Conservation (phyloP, 345 rosid species). For the Zanthoxylum bungeanum region DNA sequence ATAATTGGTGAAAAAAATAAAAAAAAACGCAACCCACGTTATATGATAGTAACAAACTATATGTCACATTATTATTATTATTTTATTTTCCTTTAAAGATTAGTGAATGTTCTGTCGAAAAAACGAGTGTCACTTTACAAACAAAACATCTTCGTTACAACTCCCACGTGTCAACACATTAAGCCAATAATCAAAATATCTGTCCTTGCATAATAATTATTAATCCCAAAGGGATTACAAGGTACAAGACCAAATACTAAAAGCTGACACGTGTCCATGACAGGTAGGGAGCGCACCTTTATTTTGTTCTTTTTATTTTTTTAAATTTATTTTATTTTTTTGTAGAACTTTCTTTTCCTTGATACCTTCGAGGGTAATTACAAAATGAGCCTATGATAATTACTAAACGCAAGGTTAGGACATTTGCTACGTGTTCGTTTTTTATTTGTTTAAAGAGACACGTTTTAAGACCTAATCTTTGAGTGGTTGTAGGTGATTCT, state of each 20-base stretch:
- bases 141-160: slow-evolving; percentile 7
- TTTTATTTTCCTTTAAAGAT: neutral
- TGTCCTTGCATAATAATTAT: neutral
- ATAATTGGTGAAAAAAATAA: too few species aligned
- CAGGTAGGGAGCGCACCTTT: slow-evolving; percentile 4
- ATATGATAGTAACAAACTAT: too few species aligned
- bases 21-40: too few species aligned
- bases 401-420: neutral
- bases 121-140: neutral
- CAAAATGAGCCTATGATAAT: neutral
- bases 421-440: neutral
- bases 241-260: neutral
- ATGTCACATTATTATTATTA: too few species aligned
- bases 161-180: neutral
- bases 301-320: neutral
- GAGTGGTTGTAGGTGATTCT: neutral
- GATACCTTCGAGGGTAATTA: neutral
- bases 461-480: neutral
- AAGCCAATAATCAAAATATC: slow-evolving; percentile 8
- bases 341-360: neutral
- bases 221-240: too few species aligned
- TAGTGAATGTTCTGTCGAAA: neutral
- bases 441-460: neutral
- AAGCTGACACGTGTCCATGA: neutral
- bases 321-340: neutral